These are phyloP conservation scores for Tulasnella sp. DNA, from an alignment of 768 basidiomycete genomes.

Conservation along the genomic window DNA sequence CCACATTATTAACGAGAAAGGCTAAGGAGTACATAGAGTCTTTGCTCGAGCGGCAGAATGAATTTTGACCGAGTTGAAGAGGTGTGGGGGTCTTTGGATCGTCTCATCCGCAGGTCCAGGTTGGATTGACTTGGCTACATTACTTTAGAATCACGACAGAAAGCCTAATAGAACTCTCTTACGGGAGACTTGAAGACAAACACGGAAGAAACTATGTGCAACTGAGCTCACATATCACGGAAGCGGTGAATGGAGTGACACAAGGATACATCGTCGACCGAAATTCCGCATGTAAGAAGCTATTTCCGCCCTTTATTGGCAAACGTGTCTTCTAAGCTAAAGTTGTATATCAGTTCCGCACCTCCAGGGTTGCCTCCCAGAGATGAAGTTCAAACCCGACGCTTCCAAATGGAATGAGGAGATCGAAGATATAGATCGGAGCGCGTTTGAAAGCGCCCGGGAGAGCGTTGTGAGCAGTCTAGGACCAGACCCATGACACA, in stretches of 20 bases:
- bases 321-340: too few species aligned
- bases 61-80: neutral
- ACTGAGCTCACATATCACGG: neutral
- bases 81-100: neutral
- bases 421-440: neutral
- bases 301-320: too few species aligned
- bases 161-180: neutral
- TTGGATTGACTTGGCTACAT: too few species aligned
- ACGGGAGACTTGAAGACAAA: neutral
- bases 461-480: neutral
- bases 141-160: neutral
- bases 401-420: neutral
- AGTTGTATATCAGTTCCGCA: neutral
- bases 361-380: constrained; percentile 3
- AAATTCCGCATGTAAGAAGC: neutral
- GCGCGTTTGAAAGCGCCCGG: neutral
- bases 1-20: neutral
- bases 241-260: neutral
- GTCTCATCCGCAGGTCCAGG: too few species aligned
- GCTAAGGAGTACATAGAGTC: neutral
- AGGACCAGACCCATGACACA: neutral
- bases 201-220: neutral
- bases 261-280: neutral
- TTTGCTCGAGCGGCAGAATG: neutral
- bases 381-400: neutral